These are phyloP conservation scores for Metschnikowia corniflorae DNA, from an alignment of 805 yeast species.

Conservation along the genomic window DNA sequence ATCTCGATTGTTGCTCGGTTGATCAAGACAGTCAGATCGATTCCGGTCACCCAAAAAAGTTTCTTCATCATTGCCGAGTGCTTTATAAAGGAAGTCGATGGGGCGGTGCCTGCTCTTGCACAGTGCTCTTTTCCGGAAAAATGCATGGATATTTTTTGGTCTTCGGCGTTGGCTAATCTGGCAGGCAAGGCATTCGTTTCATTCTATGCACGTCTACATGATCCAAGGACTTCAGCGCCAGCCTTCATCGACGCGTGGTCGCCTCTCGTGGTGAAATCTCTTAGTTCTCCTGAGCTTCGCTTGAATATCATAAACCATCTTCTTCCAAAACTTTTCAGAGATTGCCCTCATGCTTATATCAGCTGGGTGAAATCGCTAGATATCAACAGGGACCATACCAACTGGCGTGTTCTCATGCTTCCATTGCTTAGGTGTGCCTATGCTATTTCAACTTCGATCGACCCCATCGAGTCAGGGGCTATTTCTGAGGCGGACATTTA, in stretches of 20 bases:
- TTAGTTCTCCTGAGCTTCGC: constrained; percentile 31
- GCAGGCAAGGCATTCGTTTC: constrained; percentile 55
- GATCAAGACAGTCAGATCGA: constrained; percentile 45
- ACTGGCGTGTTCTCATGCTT: constrained; percentile 8
- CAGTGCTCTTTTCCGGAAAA: constrained; percentile 36
- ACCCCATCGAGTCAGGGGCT: constrained; percentile 6
- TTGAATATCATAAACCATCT: constrained; percentile 56
- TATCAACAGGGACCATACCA: constrained; percentile 2
- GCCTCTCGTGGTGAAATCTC: constrained; percentile 28
- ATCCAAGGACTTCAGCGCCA: constrained; percentile 20
- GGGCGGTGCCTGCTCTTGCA: constrained; percentile 37
- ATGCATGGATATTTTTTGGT: constrained; percentile 49
- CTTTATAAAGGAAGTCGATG: constrained; percentile 46
- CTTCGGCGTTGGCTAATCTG: constrained; percentile 63
- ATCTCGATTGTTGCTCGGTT: constrained; percentile 21
- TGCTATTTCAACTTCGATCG: constrained; percentile 7
- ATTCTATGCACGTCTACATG: constrained; percentile 18
- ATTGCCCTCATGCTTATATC: constrained; percentile 42
- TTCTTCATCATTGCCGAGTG: constrained; percentile 58
- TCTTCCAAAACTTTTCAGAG: constrained; percentile 58
- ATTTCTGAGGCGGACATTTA: constrained; percentile 20
- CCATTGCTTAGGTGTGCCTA: constrained; percentile 14
- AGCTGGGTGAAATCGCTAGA: constrained; percentile 29
- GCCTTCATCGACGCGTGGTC: constrained; percentile 58
- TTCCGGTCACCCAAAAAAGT: constrained; percentile 52